phyloP scores from a whole-genome alignment of 1,284 basidiomycete species.

The Tilletiaria anomala region DNA sequence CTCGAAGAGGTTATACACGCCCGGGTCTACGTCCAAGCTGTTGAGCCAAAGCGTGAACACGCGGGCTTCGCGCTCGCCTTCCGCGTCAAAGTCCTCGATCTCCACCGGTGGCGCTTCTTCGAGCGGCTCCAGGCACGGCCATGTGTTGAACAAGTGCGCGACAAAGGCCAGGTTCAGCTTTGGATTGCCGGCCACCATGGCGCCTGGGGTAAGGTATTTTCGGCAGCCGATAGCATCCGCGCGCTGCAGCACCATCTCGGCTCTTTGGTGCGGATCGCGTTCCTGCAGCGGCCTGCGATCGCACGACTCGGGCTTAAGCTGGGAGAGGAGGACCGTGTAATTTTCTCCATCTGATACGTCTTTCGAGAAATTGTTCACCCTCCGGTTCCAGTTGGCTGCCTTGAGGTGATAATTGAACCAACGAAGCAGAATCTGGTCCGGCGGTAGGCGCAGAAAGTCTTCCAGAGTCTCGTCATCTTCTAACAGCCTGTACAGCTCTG shows the following conservation, averaged over 20 bases:
- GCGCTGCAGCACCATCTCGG: conserved; percentile 82
- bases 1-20: conserved; percentile 91
- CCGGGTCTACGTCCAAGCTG: conserved; percentile 85
- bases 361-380: conserved; percentile 90
- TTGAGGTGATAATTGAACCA: conserved; percentile 99
- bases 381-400: conserved; percentile 74
- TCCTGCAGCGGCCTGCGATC: conserved; percentile 85
- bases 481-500: conserved; percentile 84
- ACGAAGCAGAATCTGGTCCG: conserved; percentile 85
- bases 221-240: conserved; percentile 86
- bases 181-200: conserved; percentile 86
- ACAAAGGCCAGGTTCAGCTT: conserved; percentile 97
- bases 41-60: conserved; percentile 98
- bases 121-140: conserved; percentile 58
- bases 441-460: conserved; percentile 79
- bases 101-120: conserved; percentile 60
- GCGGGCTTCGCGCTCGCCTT: conserved; percentile 91
- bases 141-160: conserved; percentile 95
- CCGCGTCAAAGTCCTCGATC: conserved; percentile 95
- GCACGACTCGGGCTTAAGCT: conserved; percentile 74
- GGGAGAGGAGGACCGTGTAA: conserved; percentile 87
- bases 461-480: conserved; percentile 95
- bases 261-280: conserved; percentile 61
- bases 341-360: conserved; percentile 93
- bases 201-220: conserved; percentile 83